These are phyloP conservation scores for Akebia trifoliata DNA, from an alignment of 164 flowering plant genomes.

Conservation along the genomic window DNA sequence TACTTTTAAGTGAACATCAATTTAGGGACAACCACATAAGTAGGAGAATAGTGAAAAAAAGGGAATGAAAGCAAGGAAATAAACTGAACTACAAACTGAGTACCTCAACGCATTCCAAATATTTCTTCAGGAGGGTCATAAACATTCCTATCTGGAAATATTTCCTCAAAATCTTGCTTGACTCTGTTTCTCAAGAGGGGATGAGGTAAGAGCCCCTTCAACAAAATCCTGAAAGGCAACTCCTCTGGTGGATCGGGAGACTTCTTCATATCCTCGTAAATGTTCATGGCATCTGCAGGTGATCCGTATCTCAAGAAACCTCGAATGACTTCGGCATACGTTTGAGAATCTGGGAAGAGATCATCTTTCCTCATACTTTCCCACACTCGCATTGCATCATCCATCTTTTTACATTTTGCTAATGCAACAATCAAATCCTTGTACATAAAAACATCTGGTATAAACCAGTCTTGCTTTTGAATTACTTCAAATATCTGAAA, in stretches of 20 bases:
- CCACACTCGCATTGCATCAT: constrained; percentile 84
- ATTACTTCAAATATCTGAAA: constrained; percentile 66
- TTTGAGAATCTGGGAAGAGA: constrained; percentile 78
- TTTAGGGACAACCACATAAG: too few species aligned
- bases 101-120: constrained; percentile 65
- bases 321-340: constrained; percentile 77
- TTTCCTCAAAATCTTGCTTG: constrained; percentile 88
- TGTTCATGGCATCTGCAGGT: constrained; percentile 94
- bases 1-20: too few species aligned
- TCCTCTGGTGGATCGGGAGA: constrained; percentile 92
- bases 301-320: constrained; percentile 80
- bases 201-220: constrained; percentile 89
- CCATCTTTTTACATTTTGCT: constrained; percentile 66
- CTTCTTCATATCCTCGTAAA: constrained; percentile 89
- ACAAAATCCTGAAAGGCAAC: constrained; percentile 77
- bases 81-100: neutral
- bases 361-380: constrained; percentile 70
- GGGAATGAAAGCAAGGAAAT: neutral
- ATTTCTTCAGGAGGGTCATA: constrained; percentile 97
- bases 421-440: constrained; percentile 77
- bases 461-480: constrained; percentile 79
- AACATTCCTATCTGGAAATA: constrained; percentile 74
- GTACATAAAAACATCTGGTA: constrained; percentile 72
- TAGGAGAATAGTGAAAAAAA: too few species aligned
- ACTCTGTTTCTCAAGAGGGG: constrained; percentile 82